phyloP scores from a whole-genome alignment of 1,139 yeast species.

The Casaregolazyma suthepensis region DNA sequence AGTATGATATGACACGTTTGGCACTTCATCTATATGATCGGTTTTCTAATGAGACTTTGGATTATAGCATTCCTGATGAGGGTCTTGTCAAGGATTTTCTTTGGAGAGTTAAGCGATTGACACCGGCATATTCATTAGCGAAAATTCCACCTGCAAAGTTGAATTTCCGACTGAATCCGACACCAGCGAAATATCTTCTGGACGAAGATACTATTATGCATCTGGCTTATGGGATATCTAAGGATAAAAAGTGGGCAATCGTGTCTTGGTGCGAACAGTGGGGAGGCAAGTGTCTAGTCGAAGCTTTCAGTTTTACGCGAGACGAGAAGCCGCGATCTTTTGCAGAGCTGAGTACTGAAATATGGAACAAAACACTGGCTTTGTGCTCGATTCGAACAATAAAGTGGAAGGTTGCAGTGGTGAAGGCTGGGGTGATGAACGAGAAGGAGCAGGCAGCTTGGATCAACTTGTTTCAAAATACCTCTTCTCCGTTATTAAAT shows the following conservation, averaged over 20 bases:
- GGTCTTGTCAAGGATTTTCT: neutral
- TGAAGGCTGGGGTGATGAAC: constrained; percentile 33
- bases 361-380: constrained; percentile 49
- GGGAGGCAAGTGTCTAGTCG: constrained; percentile 58
- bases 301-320: constrained; percentile 42
- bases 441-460: constrained; percentile 31
- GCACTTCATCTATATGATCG: constrained; percentile 61
- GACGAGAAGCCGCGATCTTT: constrained; percentile 30
- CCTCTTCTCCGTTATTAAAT: constrained; percentile 40
- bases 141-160: constrained; percentile 35
- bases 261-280: constrained; percentile 89
- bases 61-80: neutral
- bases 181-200: constrained; percentile 35
- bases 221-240: constrained; percentile 75
- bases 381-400: constrained; percentile 28
- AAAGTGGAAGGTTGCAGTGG: constrained; percentile 33
- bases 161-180: constrained; percentile 47
- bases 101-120: constrained; percentile 16
- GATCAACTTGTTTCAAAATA: constrained; percentile 22
- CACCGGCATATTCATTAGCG: constrained; percentile 32
- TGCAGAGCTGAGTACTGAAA: constrained; percentile 52
- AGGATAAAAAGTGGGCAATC: constrained; percentile 76
- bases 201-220: constrained; percentile 76
- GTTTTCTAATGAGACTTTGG: constrained; percentile 16
- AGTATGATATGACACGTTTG: constrained; percentile 42